A percentile compares a stretch with the other conserved stretches of the same genome.
Evolutionary conservation across 2,329 filamentous ascomycete genomes (phyloP).

Genomic region (Sporothrix phasma): DNA sequence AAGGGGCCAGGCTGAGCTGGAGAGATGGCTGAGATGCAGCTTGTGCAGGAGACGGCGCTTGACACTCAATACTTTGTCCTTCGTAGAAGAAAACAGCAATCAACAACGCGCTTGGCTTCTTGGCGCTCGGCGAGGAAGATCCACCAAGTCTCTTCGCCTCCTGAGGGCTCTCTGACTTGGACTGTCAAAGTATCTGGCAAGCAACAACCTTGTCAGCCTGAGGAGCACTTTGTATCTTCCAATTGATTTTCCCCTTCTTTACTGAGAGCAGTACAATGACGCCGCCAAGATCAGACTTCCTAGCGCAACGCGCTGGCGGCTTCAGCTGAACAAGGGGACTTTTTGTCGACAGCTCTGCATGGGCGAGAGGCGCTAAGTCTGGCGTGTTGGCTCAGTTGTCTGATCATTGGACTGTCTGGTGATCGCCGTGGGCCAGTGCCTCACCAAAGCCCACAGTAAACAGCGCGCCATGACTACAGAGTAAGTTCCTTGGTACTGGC

Average conservation of each 20-base stretch:
- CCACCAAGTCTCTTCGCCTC: background rate
- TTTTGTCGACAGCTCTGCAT: too few species aligned
- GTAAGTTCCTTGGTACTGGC: too few species aligned
- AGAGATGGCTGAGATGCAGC: too few species aligned
- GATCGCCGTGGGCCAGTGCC: background rate
- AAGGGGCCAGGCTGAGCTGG: too few species aligned
- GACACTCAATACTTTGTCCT: too few species aligned
- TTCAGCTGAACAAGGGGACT: background rate
- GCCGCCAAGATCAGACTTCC: background rate
- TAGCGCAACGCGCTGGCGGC: background rate
- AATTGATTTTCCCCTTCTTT: background rate
- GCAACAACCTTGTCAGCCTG: background rate
- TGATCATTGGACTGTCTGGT: too few species aligned
- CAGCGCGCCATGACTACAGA: too few species aligned
- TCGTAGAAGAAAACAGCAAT: too few species aligned
- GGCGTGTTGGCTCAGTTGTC: too few species aligned
- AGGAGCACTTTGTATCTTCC: too few species aligned
- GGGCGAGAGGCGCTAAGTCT: background rate
- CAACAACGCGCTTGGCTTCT: background rate
- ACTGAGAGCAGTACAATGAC: background rate
- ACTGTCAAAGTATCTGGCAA: background rate
- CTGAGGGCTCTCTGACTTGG: too few species aligned
- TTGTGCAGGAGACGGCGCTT: too few species aligned
- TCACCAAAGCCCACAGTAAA: background rate
- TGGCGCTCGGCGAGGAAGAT: background rate